These are phyloP conservation scores for Aspergillus nanangensis DNA, from an alignment of 495 filamentous ascomycete genomes.

Conservation along the genomic window DNA sequence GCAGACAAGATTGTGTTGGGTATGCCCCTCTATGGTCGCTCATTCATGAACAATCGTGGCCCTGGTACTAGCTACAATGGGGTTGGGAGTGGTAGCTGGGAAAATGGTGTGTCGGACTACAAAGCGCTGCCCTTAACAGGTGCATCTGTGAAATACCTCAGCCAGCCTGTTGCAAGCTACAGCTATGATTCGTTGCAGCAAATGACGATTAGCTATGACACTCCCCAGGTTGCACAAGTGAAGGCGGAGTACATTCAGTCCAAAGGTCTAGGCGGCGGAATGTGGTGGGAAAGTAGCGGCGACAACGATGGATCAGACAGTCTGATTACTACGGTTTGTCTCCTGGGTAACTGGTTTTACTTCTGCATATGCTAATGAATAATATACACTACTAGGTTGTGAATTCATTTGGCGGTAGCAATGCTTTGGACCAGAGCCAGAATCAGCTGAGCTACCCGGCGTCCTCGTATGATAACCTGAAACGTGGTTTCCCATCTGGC, in stretches of 20 bases:
- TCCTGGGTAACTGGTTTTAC: background rate
- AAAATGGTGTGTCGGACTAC: slow-evolving; percentile 80
- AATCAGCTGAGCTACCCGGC: slow-evolving; percentile 31
- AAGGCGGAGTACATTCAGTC: slow-evolving; percentile 65
- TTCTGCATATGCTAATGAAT: too few relatives aligned
- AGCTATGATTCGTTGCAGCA: slow-evolving; percentile 56
- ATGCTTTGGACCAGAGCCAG: slow-evolving; percentile 19
- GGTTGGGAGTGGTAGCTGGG: slow-evolving; percentile 61
- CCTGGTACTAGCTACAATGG: slow-evolving; percentile 64
- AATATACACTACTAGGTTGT: slow-evolving; percentile 21
- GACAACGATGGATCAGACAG: slow-evolving; percentile 56
- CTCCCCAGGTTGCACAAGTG: slow-evolving; percentile 45
- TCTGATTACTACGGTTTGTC: slow-evolving; percentile 47
- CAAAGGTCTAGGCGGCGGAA: slow-evolving; percentile 68
- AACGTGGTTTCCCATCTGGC: slow-evolving; percentile 14
- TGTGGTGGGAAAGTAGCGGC: slow-evolving; percentile 88
- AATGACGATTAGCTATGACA: slow-evolving; percentile 78
- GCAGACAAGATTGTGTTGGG: slow-evolving; percentile 74
- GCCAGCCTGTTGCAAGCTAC: slow-evolving; percentile 49
- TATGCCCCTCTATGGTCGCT: slow-evolving; percentile 82
- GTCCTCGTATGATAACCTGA: slow-evolving; percentile 30
- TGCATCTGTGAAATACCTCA: slow-evolving; percentile 1
- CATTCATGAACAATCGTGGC: slow-evolving; percentile 69
- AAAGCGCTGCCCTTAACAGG: slow-evolving; percentile 37
- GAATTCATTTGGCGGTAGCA: slow-evolving; percentile 20